Evolutionary conservation across 2,329 filamentous ascomycete genomes (phyloP).

Genomic region (Raffaelea albimanens): DNA sequence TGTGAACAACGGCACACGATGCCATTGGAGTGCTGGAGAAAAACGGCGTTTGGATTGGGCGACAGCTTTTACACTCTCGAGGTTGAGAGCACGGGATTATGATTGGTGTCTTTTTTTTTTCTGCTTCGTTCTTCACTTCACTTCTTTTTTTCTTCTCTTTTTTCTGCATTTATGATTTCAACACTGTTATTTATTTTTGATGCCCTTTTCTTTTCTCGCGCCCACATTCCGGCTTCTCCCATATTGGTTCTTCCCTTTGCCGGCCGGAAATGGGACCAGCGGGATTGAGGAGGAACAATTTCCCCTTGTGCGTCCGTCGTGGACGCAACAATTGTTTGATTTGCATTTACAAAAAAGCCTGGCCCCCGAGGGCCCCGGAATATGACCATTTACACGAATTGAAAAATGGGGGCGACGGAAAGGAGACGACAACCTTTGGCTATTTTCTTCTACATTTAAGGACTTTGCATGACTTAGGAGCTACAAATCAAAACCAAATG

Average conservation of each 20-base stretch:
- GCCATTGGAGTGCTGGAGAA: neutral
- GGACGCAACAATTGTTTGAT: too few relatives aligned
- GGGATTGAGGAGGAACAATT: too few relatives aligned
- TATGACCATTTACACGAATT: too few relatives aligned
- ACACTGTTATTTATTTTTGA: neutral
- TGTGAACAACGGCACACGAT: constrained; percentile 19
- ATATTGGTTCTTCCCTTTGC: neutral
- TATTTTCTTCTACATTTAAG: too few relatives aligned
- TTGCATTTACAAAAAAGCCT: too few relatives aligned
- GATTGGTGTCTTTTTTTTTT: neutral
- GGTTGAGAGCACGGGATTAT: neutral
- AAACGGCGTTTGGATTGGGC: constrained; percentile 1
- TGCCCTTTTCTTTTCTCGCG: neutral
- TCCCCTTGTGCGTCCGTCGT: too few relatives aligned
- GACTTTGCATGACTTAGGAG: too few relatives aligned
- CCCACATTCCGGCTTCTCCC: neutral
- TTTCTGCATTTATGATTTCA: neutral
- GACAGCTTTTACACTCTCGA: neutral
- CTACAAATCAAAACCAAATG: too few relatives aligned
- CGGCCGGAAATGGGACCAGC: neutral
- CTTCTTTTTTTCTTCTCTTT: neutral
- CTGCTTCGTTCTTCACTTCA: neutral
- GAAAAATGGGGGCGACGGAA: too few relatives aligned
- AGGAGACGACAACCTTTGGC: too few relatives aligned
- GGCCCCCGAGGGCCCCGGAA: too few relatives aligned